These are phyloP conservation scores for Mycena kentingensis DNA, from an alignment of 768 basidiomycete genomes.

Conservation along the genomic window DNA sequence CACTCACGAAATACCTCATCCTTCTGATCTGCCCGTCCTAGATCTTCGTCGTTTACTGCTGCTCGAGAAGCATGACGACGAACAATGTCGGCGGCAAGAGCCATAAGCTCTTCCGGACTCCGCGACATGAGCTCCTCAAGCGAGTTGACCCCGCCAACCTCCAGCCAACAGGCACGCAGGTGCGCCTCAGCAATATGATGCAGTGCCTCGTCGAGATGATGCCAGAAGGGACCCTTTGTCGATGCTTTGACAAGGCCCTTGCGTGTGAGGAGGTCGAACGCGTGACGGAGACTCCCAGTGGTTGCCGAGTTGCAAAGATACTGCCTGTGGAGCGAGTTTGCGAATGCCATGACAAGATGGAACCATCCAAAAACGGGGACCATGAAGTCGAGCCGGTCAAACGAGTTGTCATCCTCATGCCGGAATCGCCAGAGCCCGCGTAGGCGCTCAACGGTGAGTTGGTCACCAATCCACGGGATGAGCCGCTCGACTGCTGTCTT, in stretches of 20 bases:
- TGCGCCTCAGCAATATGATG: slow-evolving; percentile 25
- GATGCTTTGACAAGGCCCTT: slow-evolving; percentile 9
- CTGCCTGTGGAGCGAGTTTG: too few relatives aligned
- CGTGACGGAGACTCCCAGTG: too few relatives aligned
- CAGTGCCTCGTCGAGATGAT: slow-evolving; percentile 21
- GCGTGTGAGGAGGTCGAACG: slow-evolving; percentile 13
- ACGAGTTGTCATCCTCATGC: slow-evolving; percentile 17
- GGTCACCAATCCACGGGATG: slow-evolving; percentile 22
- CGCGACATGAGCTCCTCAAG: background rate
- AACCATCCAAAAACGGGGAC: too few relatives aligned
- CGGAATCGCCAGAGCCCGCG: slow-evolving; percentile 17
- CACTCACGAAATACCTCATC: too few relatives aligned
- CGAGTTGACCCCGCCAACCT: background rate
- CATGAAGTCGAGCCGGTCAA: slow-evolving; percentile 18
- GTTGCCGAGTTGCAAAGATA: too few relatives aligned
- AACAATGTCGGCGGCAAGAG: background rate
- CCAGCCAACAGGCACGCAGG: slow-evolving; percentile 22
- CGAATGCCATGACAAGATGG: too few relatives aligned
- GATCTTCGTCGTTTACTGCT: background rate
- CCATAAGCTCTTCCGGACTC: background rate
- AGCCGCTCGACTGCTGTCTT: too few relatives aligned
- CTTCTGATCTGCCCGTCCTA: too few relatives aligned
- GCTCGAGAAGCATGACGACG: background rate
- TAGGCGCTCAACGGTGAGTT: slow-evolving; percentile 23
- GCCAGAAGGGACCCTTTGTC: slow-evolving; percentile 12